Evolutionary conservation across 2,329 filamentous ascomycete genomes (phyloP).

Genomic region (Lachnellula cervina): DNA sequence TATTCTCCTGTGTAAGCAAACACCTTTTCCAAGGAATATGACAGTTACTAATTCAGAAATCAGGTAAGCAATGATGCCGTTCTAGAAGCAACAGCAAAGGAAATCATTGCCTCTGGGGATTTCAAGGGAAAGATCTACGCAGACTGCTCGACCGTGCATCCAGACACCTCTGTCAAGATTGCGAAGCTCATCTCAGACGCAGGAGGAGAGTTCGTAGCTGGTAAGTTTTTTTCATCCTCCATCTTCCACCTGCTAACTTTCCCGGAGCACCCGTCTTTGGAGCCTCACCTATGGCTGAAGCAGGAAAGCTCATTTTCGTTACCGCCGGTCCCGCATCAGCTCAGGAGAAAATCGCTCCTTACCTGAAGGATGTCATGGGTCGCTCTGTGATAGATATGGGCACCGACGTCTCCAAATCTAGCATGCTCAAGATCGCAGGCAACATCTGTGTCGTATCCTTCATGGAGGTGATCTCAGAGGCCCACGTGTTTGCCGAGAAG

Average conservation of each 20-base stretch:
- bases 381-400: conserved; percentile 38
- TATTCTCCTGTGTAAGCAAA: conserved; percentile 28
- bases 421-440: conserved; percentile 41
- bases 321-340: conserved; percentile 36
- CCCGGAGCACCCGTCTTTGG: conserved; percentile 40
- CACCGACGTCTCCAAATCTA: conserved; percentile 38
- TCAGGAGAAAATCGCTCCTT: conserved; percentile 34
- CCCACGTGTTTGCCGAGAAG: conserved; percentile 42
- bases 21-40: conserved; percentile 27
- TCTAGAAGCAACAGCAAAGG: conserved; percentile 29
- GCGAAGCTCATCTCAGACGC: conserved; percentile 32
- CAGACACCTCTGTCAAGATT: conserved; percentile 31
- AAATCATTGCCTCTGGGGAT: conserved; percentile 23
- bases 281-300: conserved; percentile 38
- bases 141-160: conserved; percentile 32
- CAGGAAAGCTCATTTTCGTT: conserved; percentile 42
- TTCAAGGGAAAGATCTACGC: conserved; percentile 30
- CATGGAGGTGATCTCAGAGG: conserved; percentile 42
- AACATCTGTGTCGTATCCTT: conserved; percentile 24
- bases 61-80: conserved; percentile 39
- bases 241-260: conserved; percentile 23
- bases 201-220: conserved; percentile 30
- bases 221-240: conserved; percentile 8
- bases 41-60: not conserved
- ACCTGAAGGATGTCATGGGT: conserved; percentile 41